Evolutionary conservation across 2,329 filamentous ascomycete genomes (phyloP).

Genomic region (Pseudogymnoascus sp.): DNA sequence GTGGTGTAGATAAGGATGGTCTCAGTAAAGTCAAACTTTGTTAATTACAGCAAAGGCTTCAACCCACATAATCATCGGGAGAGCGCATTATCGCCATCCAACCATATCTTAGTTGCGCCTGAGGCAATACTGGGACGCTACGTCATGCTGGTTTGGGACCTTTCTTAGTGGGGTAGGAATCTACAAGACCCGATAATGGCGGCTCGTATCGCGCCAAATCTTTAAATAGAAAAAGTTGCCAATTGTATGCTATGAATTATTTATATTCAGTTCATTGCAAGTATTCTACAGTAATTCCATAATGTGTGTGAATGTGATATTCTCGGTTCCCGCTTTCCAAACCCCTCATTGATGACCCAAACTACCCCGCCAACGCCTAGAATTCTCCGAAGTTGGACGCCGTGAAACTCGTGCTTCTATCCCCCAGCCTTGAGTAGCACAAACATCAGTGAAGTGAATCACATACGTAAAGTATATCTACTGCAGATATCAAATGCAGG

Average conservation of each 20-base stretch:
- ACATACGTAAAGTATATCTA: not conserved
- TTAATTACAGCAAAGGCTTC: not conserved
- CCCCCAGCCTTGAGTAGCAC: not conserved
- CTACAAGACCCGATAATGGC: not conserved
- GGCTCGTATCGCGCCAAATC: not conserved
- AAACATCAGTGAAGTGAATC: not conserved
- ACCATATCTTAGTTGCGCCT: slow-evolving; percentile 1
- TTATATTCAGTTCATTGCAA: not conserved
- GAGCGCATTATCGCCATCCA: not conserved
- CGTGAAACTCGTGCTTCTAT: slow-evolving; percentile 1
- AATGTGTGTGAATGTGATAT: not conserved
- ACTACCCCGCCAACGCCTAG: not conserved
- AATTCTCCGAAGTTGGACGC: not conserved
- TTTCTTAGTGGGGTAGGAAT: slow-evolving; percentile 8
- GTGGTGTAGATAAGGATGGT: not conserved
- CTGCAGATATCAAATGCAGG: not conserved
- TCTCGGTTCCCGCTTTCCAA: not conserved
- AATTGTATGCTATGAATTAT: not conserved
- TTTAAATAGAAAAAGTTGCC: not conserved
- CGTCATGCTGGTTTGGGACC: not conserved
- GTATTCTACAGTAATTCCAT: not conserved
- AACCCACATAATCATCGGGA: not conserved
- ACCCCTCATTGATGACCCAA: not conserved
- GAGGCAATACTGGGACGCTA: slow-evolving; percentile 2
- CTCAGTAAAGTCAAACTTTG: slow-evolving; percentile 1